Evolutionary conservation across 2,329 filamentous ascomycete genomes (phyloP).

Genomic region (Fonsecaea pugnacius): DNA sequence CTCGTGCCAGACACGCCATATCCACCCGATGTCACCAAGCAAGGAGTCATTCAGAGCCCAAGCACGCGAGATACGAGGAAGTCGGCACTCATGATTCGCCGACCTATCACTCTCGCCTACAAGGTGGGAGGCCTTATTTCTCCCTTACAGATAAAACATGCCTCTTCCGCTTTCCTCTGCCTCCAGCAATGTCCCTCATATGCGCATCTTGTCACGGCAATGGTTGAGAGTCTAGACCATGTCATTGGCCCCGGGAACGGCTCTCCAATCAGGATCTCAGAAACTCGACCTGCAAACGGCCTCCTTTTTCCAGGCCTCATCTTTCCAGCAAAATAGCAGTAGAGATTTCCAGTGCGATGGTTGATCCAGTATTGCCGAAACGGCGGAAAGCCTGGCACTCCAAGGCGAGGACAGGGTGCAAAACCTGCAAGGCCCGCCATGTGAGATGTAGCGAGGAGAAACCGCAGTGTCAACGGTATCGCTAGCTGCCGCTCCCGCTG

Average conservation of each 20-base stretch:
- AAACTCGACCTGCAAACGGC: not conserved
- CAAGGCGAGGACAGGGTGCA: slow-evolving; percentile 1
- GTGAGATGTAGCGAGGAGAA: slow-evolving; percentile 2
- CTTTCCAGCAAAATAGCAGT: not conserved
- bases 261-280: not conserved
- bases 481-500: not conserved
- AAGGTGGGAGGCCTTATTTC: not conserved
- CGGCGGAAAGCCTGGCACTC: slow-evolving; percentile 5
- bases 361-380: not conserved
- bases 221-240: not conserved
- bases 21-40: not conserved
- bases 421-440: slow-evolving; percentile 3
- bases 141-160: not conserved
- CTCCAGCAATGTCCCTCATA: not conserved
- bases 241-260: not conserved
- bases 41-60: not conserved
- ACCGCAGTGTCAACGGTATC: slow-evolving; percentile 4
- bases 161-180: not conserved
- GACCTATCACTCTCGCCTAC: not conserved
- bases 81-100: not conserved
- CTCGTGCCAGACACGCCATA: not conserved
- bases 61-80: not conserved
- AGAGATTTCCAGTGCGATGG: not conserved
- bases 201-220: not conserved
- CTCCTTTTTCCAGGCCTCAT: not conserved